A percentile compares a stretch with the other conserved stretches of the same genome.
phyloP scores from a whole-genome alignment of 441 rosid genomes.

The Pelargonium cotyledonis region DNA sequence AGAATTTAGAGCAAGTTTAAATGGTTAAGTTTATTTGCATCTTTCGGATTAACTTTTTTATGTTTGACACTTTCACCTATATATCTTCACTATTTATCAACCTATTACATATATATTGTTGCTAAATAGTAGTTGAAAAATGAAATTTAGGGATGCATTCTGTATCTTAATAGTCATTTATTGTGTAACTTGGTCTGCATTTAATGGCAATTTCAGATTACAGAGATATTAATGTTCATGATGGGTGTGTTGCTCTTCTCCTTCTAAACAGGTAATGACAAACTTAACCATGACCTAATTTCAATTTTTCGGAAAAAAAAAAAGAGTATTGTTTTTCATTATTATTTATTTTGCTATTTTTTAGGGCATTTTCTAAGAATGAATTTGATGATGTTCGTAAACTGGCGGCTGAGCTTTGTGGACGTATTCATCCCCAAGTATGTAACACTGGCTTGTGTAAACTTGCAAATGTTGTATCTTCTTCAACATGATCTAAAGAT shows the following conservation, averaged over 20 bases:
- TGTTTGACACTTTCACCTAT: not conserved
- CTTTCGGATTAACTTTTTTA: not conserved
- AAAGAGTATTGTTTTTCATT: slow-evolving; percentile 14
- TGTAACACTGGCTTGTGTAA: slow-evolving; percentile 6
- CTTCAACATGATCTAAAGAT: slow-evolving; percentile 9
- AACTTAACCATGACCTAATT: slow-evolving; percentile 17
- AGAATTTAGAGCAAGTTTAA: not conserved
- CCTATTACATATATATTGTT: not conserved
- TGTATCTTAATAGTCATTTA: not conserved
- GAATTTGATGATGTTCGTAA: slow-evolving; percentile 83
- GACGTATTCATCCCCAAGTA: slow-evolving; percentile 84
- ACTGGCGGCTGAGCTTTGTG: slow-evolving; percentile 93
- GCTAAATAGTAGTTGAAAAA: slow-evolving; percentile 5
- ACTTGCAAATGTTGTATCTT: slow-evolving; percentile 12
- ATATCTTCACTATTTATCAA: too few species aligned
- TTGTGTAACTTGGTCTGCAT: not conserved
- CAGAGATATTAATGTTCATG: slow-evolving; percentile 34
- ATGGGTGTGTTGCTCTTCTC: slow-evolving; percentile 55
- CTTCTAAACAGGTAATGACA: slow-evolving; percentile 62
- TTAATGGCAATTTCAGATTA: slow-evolving; percentile 36
- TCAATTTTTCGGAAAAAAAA: not conserved
- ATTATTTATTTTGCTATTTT: slow-evolving; percentile 19
- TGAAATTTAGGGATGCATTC: not conserved
- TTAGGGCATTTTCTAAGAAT: slow-evolving; percentile 62
- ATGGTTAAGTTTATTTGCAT: not conserved